These are phyloP conservation scores for Choanephora cucurbitarum DNA, from an alignment of 371 early-diverging fungal species.

Conservation along the genomic window DNA sequence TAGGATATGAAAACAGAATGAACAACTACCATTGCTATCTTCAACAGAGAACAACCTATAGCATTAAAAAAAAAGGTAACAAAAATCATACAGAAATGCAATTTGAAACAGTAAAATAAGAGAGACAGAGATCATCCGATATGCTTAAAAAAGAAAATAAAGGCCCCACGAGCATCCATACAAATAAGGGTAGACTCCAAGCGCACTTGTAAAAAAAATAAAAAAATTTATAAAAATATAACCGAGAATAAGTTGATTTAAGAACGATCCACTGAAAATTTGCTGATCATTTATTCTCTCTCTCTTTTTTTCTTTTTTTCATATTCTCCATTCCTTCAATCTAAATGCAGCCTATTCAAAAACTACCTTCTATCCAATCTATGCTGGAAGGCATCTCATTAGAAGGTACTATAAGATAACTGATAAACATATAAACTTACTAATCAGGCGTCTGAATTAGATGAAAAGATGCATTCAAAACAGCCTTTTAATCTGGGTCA, in stretches of 20 bases:
- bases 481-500: slow-evolving; percentile 14
- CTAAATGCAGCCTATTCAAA: slow-evolving; percentile 8
- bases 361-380: slow-evolving; percentile 32
- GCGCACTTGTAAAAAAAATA: slow-evolving; percentile 7
- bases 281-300: slow-evolving; percentile 1
- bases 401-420: too few relatives aligned
- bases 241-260: neutral
- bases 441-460: too few relatives aligned
- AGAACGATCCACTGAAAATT: slow-evolving; percentile 5
- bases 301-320: slow-evolving; percentile 10
- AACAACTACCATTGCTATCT: too few relatives aligned
- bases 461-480: neutral
- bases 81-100: too few relatives aligned
- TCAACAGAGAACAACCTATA: too few relatives aligned
- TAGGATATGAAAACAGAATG: too few relatives aligned
- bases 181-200: slow-evolving; percentile 13
- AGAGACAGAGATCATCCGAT: too few relatives aligned
- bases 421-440: too few relatives aligned
- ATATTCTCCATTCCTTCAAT: slow-evolving; percentile 16
- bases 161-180: slow-evolving; percentile 14
- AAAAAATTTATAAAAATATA: slow-evolving; percentile 9
- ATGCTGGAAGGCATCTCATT: slow-evolving; percentile 25
- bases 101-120: too few relatives aligned
- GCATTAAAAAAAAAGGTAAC: too few relatives aligned
- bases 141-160: neutral